These are phyloP conservation scores for Poteriospumella lacustris DNA, from an alignment of 108 stramenopile genomes.

Conservation along the genomic window DNA sequence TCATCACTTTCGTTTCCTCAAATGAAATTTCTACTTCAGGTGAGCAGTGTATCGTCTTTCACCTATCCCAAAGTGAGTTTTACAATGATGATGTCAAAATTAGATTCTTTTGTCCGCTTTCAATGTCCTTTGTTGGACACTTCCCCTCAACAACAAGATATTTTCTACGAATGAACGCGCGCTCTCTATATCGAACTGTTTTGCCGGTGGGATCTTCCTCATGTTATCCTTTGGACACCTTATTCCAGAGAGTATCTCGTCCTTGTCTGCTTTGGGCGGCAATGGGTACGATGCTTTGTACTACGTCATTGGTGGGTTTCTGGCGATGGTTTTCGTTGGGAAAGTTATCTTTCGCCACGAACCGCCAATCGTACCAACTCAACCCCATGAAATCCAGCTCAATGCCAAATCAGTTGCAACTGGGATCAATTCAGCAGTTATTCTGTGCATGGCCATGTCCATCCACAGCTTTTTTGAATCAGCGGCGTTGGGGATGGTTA, in stretches of 20 bases:
- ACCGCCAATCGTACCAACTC: constrained; percentile 54
- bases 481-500: constrained; percentile 79
- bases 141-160: constrained; percentile 70
- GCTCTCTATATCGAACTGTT: constrained; percentile 81
- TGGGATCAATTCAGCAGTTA: constrained; percentile 60
- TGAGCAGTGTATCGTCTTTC: not conserved
- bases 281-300: constrained; percentile 38
- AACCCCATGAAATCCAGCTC: no score
- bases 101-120: constrained; percentile 61
- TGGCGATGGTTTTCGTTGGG: constrained; percentile 92
- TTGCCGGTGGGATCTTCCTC: constrained; percentile 91
- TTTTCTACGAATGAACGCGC: constrained; percentile 70
- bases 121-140: constrained; percentile 79
- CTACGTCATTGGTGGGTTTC: constrained; percentile 74
- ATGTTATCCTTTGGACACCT: constrained; percentile 89
- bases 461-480: constrained; percentile 92
- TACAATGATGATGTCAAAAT: not conserved
- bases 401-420: no score
- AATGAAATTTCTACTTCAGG: not conserved
- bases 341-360: constrained; percentile 90
- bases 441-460: constrained; percentile 83
- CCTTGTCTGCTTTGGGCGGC: constrained; percentile 53
- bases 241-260: constrained; percentile 72
- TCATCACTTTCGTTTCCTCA: not conserved
- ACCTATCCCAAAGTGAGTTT: not conserved